Evolutionary conservation across 2,329 filamentous ascomycete genomes (phyloP), one percentile per base, ranked within the genome.

Genomic region (Calonectria leucothoes): DNA sequence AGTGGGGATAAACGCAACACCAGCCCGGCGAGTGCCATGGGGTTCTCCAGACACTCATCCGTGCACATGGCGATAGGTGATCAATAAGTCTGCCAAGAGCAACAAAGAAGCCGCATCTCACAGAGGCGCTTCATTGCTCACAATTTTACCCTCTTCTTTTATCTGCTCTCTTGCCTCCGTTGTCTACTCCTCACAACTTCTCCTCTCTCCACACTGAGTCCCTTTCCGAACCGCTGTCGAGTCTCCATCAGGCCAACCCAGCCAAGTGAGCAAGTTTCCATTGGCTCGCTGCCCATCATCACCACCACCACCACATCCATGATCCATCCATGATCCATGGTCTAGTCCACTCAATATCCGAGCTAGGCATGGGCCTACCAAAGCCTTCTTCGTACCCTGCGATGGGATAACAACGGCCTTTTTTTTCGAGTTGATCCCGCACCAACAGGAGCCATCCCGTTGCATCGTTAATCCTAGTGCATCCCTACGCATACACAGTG

Each of bases 251-350:
- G 74, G 72, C 73, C 75, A 75, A 79, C 79, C 79, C 78, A 74
- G 79, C 77, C 69, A 66, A 72, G 74, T 85, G 85, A 87, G 85
- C 85, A 87, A 86, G 85, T 87, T 87, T 87, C 85, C 82, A 87
- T 87, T 87, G 85, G 85, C 74, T 71, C 65, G 71, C 70, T 71
- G 75, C 71, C 65, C 74, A 72, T 78, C 78, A 79, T 76, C 77
- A 76, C 76, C 75, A 75, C 76, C 72, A 67, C 61, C 64, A 51
- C 42, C n/a, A n/a, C 66, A 65, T 63, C 66, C 71, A 71, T 63
- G 31, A 42, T 49, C 39, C 51, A 70, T 49, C 67, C 71, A 72
- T 69, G 51, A 74, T 51, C 66, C 71, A 70, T 73, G 67, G 23
- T 63, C 55, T 20, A 48, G 63, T 66, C 66, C 66, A 64, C 70